A percentile compares a stretch with the other conserved stretches of the same genome.
These are phyloP conservation scores for Candida oleophila DNA, from an alignment of 805 yeast species.

Conservation along the genomic window DNA sequence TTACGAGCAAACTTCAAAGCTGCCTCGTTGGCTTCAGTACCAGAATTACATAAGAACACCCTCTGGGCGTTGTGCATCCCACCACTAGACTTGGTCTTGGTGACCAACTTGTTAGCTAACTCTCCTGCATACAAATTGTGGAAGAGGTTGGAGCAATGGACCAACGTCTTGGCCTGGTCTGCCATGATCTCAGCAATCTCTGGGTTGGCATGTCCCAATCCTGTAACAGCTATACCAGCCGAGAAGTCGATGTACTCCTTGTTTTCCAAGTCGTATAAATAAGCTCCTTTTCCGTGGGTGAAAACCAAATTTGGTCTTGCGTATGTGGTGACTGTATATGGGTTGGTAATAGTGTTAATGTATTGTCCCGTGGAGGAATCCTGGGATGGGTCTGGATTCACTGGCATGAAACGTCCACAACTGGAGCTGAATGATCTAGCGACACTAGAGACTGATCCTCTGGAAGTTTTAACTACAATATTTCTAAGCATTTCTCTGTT, in stretches of 20 bases:
- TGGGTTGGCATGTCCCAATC: conserved; percentile 82
- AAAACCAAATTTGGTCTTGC: conserved; percentile 76
- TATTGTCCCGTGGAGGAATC: conserved; percentile 35
- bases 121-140: conserved; percentile 83
- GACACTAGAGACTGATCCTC: neutral
- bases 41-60: conserved; percentile 64
- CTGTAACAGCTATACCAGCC: conserved; percentile 97
- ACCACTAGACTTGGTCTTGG: conserved; percentile 64
- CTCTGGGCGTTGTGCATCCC: conserved; percentile 81
- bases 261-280: conserved; percentile 76
- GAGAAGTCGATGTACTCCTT: conserved; percentile 83
- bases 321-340: conserved; percentile 72
- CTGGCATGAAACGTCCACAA: conserved; percentile 5
- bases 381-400: conserved; percentile 30
- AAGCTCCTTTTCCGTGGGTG: conserved; percentile 79
- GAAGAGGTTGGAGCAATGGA: conserved; percentile 85
- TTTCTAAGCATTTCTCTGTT: conserved; percentile 12
- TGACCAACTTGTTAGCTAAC: conserved; percentile 68
- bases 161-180: conserved; percentile 69
- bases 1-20: conserved; percentile 72
- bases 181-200: conserved; percentile 67
- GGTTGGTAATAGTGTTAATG: conserved; percentile 46
- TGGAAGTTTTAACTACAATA: neutral
- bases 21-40: conserved; percentile 60
- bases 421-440: neutral